Evolutionary conservation across 1,284 basidiomycete genomes (phyloP).

Genomic region (Pseudozyma thailandica): DNA sequence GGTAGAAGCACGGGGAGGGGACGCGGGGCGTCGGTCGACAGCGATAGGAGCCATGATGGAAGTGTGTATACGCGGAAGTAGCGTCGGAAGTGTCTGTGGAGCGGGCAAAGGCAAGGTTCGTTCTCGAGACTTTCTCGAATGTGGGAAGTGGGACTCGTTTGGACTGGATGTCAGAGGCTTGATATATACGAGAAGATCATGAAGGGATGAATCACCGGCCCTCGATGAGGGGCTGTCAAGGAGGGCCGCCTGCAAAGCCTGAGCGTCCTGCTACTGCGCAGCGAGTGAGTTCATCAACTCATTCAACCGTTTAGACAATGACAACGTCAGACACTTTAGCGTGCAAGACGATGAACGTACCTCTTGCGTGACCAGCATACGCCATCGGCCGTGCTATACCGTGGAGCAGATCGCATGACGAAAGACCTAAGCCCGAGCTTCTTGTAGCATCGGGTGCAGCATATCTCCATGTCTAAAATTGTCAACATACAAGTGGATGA

Average conservation of each 20-base stretch:
- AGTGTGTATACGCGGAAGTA: not conserved
- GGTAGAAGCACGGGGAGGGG: slow-evolving; percentile 18
- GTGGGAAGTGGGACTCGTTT: too few relatives aligned
- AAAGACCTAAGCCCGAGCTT: not conserved
- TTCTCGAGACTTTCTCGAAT: too few relatives aligned
- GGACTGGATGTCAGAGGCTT: not conserved
- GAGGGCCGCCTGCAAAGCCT: too few relatives aligned
- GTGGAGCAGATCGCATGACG: too few relatives aligned
- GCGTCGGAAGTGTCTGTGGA: not conserved
- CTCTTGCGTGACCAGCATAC: slow-evolving; percentile 38
- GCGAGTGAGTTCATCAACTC: too few relatives aligned
- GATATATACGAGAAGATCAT: not conserved
- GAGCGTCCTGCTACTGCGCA: too few relatives aligned
- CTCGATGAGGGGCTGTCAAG: too few relatives aligned
- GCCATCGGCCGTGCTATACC: slow-evolving; percentile 2
- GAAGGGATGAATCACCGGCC: not conserved
- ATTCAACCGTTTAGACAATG: too few relatives aligned
- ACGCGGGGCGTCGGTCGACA: slow-evolving; percentile 27
- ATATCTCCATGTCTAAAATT: too few relatives aligned
- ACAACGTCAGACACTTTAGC: too few relatives aligned
- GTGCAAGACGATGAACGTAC: slow-evolving; percentile 6
- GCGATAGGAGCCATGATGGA: slow-evolving; percentile 43
- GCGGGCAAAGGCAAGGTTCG: not conserved
- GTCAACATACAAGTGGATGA: not conserved
- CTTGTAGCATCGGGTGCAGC: not conserved